Evolutionary conservation across 768 basidiomycete species (phyloP).

Genomic region (Termitomyces sp.): DNA sequence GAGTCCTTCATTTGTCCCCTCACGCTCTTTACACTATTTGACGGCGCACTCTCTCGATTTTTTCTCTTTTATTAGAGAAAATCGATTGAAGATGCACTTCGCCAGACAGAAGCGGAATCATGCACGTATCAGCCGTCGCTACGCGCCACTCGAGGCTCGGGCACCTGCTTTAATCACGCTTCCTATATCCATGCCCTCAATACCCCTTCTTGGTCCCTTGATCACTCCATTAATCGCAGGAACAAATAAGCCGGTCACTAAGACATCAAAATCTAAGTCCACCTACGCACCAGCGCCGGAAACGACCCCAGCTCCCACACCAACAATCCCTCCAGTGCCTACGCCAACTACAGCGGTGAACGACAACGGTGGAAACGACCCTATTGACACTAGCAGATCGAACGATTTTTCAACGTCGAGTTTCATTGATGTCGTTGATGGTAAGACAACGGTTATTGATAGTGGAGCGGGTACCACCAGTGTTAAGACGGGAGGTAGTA

Average conservation of each 20-base stretch:
- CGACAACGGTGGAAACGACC: not conserved
- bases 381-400: not conserved
- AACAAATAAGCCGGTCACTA: constrained; percentile 13
- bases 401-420: not conserved
- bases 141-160: constrained; percentile 22
- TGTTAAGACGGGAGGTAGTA: constrained; percentile 2
- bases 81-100: constrained; percentile 6
- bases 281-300: constrained; percentile 5
- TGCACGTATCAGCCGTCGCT: constrained; percentile 2
- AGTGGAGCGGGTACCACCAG: constrained; percentile 2
- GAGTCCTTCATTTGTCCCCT: constrained; percentile 1
- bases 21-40: constrained; percentile 15
- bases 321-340: constrained; percentile 9
- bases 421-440: not conserved
- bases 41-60: not conserved
- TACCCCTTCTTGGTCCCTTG: constrained; percentile 36
- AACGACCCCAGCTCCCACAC: constrained; percentile 12
- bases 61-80: not conserved
- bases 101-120: constrained; percentile 6
- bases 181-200: constrained; percentile 31
- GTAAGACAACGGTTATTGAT: not conserved
- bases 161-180: constrained; percentile 33
- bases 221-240: constrained; percentile 28
- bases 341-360: constrained; percentile 2
- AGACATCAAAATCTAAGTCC: constrained; percentile 9